Evolutionary conservation across 805 yeast species (phyloP).

Genomic region (Ogataea angusta): DNA sequence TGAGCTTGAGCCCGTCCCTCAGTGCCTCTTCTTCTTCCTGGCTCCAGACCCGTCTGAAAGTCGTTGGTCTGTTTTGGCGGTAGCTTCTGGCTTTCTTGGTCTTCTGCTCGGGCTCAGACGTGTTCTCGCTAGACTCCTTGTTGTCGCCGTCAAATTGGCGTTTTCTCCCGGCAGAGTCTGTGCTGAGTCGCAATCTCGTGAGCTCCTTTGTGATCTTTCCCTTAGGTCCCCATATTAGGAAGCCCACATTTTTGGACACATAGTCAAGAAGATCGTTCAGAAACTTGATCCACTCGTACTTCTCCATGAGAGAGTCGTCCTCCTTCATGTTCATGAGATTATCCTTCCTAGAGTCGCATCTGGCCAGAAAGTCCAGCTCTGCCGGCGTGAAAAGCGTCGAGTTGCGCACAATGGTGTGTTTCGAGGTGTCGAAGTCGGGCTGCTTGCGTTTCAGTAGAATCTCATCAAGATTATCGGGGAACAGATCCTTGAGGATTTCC

Average conservation of each 20-base stretch:
- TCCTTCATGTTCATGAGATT: conserved; percentile 47
- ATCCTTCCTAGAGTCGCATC: conserved; percentile 71
- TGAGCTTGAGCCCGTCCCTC: conserved; percentile 69
- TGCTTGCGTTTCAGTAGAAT: conserved; percentile 40
- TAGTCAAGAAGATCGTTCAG: conserved; percentile 76
- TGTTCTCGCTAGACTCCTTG: conserved; percentile 5
- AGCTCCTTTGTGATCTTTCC: conserved; percentile 32
- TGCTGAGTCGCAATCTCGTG: conserved; percentile 11
- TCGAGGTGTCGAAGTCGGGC: conserved; percentile 24
- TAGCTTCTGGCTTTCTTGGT: conserved; percentile 13
- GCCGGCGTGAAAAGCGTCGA: conserved; percentile 56
- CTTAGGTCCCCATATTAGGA: conserved; percentile 62
- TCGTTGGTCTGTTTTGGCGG: conserved; percentile 28
- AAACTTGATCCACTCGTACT: conserved; percentile 84
- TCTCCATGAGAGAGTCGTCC: conserved; percentile 56
- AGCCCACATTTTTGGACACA: conserved; percentile 69
- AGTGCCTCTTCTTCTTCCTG: conserved; percentile 84
- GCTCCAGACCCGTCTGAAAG: conserved; percentile 75
- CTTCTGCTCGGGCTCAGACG: conserved; percentile 11
- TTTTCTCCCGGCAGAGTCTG: conserved; percentile 8
- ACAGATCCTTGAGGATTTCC: conserved; percentile 70
- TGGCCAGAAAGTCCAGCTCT: conserved; percentile 72
- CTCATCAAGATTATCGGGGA: conserved; percentile 63
- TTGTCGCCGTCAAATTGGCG: conserved; percentile 6
- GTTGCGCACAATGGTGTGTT: conserved; percentile 26